Base-by-base conservation (phyloP, 1,139 yeast genomes). In the Suhomyces ambrosiae region DNA sequence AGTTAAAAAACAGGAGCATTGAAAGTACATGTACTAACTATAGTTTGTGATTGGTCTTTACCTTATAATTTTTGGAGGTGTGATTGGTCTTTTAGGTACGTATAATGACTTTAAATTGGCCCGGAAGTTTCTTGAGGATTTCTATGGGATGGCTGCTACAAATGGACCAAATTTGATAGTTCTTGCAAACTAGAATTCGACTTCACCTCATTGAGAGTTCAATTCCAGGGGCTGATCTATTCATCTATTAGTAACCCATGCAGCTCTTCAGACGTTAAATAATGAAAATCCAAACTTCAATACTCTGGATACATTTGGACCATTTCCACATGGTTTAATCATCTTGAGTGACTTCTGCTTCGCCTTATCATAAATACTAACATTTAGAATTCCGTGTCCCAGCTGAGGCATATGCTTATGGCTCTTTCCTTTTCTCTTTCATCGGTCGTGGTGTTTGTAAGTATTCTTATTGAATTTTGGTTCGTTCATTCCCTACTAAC, bases 371-470 rank as follows among this genome's bases (percentile, higher is more conserved):
- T 18, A 6, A 8, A 6, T 18, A 49, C 51, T 51, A 53, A 50
- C 56, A 5, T 24, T 13, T 40, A 59, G 90, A 84, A 54, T 82
- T 82, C 55, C 68, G 74, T 48, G 78, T 80, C 33, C 87, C 87
- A 4, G 76, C 86, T 2, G 78, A 80, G 48, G 77, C 89, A 7
- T 74, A 79, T 49, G 74, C 79, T 10, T 87, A 82, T 56, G 92
- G 85, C 13, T 85, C 95, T 2, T 88, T 89, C 53, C 68, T 86
- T 49, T 86, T 85, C 58, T 86, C 95, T 11, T 88, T 88, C 54
- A 62, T 86, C 12, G 96, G 96, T 4, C 76, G 96, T 52, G 96
- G 96, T 14, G 56, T 80, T 10, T 79, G 79, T 74, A 68, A 40
- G 80, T 72, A 53, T n/a, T n/a, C n/a, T 46, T 18, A 12, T 16